phyloP scores from a whole-genome alignment of 164 flowering plant genomes.

The Warburgia ugandensis region DNA sequence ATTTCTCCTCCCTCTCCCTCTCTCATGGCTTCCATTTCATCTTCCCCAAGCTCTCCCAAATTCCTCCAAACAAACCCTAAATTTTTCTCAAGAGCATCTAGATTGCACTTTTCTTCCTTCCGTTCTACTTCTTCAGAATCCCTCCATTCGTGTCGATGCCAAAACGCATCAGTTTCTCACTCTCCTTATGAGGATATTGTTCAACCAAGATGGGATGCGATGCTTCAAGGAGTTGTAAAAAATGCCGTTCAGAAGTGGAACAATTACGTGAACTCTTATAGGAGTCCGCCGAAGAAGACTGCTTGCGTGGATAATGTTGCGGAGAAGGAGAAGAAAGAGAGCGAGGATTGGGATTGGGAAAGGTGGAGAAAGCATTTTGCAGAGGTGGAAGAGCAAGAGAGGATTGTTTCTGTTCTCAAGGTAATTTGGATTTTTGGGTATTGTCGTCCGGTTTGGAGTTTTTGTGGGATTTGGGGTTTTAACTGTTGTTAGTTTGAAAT shows the following conservation, averaged over 20 bases:
- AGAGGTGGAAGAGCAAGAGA: conserved; percentile 70
- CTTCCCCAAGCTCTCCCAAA: background rate
- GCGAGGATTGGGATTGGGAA: conserved; percentile 82
- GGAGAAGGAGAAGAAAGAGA: conserved; percentile 9
- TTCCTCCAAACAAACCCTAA: background rate
- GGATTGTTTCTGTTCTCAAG: conserved; percentile 58
- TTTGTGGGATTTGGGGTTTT: background rate
- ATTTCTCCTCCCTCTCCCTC: background rate
- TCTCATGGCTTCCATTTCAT: conserved; percentile 6
- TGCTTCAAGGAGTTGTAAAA: conserved; percentile 31
- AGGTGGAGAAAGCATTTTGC: conserved; percentile 76
- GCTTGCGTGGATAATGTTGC: background rate
- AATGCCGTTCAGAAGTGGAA: conserved; percentile 36
- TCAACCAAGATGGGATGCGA: conserved; percentile 44
- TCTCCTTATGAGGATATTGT: conserved; percentile 19
- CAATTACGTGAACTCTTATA: conserved; percentile 23
- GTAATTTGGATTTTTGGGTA: conserved; percentile 20
- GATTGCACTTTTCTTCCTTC: background rate
- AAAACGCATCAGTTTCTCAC: conserved; percentile 15
- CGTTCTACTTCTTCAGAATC: background rate
- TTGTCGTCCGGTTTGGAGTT: background rate
- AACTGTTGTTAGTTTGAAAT: background rate
- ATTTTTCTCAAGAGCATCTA: background rate
- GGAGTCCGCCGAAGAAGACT: conserved; percentile 11
- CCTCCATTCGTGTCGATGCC: conserved; percentile 37